phyloP scores from a whole-genome alignment of 495 filamentous ascomycete species.

The Tuber umbilicatum region DNA sequence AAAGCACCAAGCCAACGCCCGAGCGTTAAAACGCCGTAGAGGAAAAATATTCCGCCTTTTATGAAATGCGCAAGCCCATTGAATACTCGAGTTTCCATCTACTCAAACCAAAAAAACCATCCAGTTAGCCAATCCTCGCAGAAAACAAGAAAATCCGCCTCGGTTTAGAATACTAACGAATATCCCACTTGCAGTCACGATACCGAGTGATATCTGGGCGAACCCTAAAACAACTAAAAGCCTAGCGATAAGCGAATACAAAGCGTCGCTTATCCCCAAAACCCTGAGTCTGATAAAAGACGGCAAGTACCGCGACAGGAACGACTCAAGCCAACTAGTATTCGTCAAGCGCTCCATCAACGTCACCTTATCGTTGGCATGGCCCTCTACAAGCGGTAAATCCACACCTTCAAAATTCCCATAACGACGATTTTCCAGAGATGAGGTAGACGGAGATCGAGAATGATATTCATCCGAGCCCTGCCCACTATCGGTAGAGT shows the following conservation, averaged over 20 bases:
- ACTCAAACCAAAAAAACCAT: conserved; percentile 12
- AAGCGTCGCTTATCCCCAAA: conserved; percentile 52
- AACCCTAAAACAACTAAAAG: conserved; percentile 61
- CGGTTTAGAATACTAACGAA: conserved; percentile 50
- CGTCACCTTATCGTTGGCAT: conserved; percentile 47
- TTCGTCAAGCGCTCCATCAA: conserved; percentile 42
- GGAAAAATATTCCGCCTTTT: conserved; percentile 96
- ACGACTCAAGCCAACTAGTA: conserved; percentile 47
- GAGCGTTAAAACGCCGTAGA: conserved; percentile 82
- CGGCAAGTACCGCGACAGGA: conserved; percentile 47
- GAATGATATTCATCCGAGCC: conserved; percentile 70
- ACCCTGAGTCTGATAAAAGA: conserved; percentile 56
- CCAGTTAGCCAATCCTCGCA: conserved; percentile 17
- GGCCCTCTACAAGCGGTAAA: conserved; percentile 50
- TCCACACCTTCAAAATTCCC: conserved; percentile 51
- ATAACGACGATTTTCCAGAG: conserved; percentile 49
- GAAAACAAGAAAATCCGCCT: conserved; percentile 3
- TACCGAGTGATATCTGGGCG: conserved; percentile 56
- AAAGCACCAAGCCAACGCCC: conserved; percentile 89
- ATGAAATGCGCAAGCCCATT: conserved; percentile 89
- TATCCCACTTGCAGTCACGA: conserved; percentile 63
- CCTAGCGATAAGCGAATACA: conserved; percentile 58
- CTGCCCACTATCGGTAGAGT: conserved; percentile 82
- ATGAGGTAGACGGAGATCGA: conserved; percentile 57
- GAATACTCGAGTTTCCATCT: conserved; percentile 61